Base-by-base conservation (phyloP, 331 rosid species). In the Quercus lobata region DNA sequence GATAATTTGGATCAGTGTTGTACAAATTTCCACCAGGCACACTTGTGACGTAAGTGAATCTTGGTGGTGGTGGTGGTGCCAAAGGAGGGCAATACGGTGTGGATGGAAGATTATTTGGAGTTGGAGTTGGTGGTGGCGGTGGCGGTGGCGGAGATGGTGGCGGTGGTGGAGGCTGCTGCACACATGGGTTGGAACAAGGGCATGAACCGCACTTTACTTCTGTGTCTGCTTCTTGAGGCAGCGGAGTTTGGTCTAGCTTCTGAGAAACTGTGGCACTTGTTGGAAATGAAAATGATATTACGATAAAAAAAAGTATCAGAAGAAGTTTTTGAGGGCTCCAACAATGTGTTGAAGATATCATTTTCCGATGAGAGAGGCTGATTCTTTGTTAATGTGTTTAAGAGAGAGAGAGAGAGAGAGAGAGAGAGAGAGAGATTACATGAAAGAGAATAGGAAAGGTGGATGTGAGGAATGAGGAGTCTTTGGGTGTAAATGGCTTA, bases 21-120 rank as follows among this genome's bases (percentile, higher is more conserved):
- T 25, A 81, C 65, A 55, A 80, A 24, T 81, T 57, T 41, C 82
- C 82, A 0, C 82, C 82, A 0, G 89, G 88, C 49, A 61, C 77
- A 25, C 86, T 83, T 6, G 86, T 54, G 37, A 85, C 85, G 69
- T 88, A 88, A 52, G 77, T 71, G 85, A 86, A 88, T 75, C 91
- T 81, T 24, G 96, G 92, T 0, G 97, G 95, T 0, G 97, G 95
- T 0, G 97, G 94, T 3, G 75, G 84, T 1, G 90, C 83, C 0
- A 69, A 79, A 18, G 89, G 87, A 0, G 88, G 77, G 2, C 72
- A 63, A 54, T 78, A 74, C 0, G 71, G 52, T 1, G 78, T 17
- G 25, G 77, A 11, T 16, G 65, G 66, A 27, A 27, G 29, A 72
- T 65, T 19, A 44, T 63, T 21, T 19, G 79, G 32, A 35, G 63